phyloP scores from a whole-genome alignment of 768 basidiomycete species.

The Podaxis rugospora region DNA sequence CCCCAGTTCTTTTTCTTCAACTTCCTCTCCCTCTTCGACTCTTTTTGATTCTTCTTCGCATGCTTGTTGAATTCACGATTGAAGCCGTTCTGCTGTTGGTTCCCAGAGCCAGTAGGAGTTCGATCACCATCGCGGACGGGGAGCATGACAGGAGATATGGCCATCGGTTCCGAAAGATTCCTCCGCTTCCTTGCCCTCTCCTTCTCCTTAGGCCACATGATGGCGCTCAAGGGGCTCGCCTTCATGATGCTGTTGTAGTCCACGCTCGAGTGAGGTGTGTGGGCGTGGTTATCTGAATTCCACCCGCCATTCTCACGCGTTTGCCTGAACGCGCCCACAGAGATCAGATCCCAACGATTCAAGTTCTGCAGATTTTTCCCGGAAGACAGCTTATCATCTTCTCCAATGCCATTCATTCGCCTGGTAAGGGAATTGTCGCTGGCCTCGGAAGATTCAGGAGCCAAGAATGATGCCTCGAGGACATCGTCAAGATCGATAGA shows the following conservation, averaged over 20 bases:
- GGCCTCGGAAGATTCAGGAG: conserved; percentile 39
- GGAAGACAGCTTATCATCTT: conserved; percentile 29
- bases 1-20: conserved; percentile 56
- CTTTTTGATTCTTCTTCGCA: conserved; percentile 54
- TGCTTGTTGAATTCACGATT: conserved; percentile 27
- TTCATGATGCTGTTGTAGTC: conserved; percentile 49
- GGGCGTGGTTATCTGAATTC: conserved; percentile 28
- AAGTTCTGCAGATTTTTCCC: conserved; percentile 44
- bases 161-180: conserved; percentile 23
- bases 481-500: conserved; percentile 72
- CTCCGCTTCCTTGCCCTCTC: conserved; percentile 23
- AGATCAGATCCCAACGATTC: conserved; percentile 70
- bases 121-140: conserved; percentile 53
- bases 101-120: conserved; percentile 40
- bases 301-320: conserved; percentile 37
- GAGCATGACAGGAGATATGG: conserved; percentile 48
- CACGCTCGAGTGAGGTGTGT: conserved; percentile 25
- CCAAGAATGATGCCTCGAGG: conserved; percentile 68
- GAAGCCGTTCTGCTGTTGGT: conserved; percentile 17
- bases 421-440: neutral
- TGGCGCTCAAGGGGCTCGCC: conserved; percentile 49
- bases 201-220: conserved; percentile 46
- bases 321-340: conserved; percentile 69
- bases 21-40: conserved; percentile 65
- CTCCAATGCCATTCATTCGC: neutral